These are phyloP conservation scores for Stevia rebaudiana DNA, from an alignment of 140 eudicot genomes.

Conservation along the genomic window DNA sequence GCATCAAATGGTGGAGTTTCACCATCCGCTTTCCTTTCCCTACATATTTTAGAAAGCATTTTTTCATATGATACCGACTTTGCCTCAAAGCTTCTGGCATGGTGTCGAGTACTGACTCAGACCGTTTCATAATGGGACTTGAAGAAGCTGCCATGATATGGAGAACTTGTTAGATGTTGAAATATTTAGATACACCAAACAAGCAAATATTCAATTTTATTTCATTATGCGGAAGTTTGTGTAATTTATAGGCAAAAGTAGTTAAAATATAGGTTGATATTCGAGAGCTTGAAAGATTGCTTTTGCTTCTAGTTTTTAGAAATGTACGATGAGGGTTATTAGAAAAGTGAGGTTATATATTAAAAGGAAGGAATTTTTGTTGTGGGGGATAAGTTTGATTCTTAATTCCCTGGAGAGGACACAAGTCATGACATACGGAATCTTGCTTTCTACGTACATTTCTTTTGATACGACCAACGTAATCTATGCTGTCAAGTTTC, in stretches of 20 bases:
- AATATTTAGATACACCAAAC: not conserved
- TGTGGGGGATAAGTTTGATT: conserved; percentile 19
- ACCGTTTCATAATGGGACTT: conserved; percentile 43
- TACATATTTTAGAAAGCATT: conserved; percentile 54
- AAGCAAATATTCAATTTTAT: conserved; percentile 2
- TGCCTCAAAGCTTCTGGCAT: conserved; percentile 94
- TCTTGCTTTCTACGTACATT: not conserved
- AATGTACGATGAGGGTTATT: conserved; percentile 17
- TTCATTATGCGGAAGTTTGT: conserved; percentile 2
- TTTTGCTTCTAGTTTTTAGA: conserved; percentile 34
- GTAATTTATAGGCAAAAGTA: conserved; percentile 25
- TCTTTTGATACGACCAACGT: not conserved
- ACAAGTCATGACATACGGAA: not conserved
- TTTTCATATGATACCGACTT: conserved; percentile 91
- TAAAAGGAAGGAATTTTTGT: conserved; percentile 45
- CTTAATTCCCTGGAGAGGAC: conserved; percentile 22
- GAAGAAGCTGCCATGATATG: conserved; percentile 40
- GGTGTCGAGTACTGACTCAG: conserved; percentile 56
- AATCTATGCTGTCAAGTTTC: too few relatives aligned
- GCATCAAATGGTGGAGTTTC: conserved; percentile 76
- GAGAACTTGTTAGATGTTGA: conserved; percentile 21
- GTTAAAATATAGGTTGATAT: not conserved
- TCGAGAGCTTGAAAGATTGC: not conserved
- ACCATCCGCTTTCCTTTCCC: conserved; percentile 71
- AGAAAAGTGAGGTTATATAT: conserved; percentile 4